Evolutionary conservation across 352 stramenopile species (phyloP), one percentile per base, ranked within the genome.

Genomic region (Globisporangium spiculum): DNA sequence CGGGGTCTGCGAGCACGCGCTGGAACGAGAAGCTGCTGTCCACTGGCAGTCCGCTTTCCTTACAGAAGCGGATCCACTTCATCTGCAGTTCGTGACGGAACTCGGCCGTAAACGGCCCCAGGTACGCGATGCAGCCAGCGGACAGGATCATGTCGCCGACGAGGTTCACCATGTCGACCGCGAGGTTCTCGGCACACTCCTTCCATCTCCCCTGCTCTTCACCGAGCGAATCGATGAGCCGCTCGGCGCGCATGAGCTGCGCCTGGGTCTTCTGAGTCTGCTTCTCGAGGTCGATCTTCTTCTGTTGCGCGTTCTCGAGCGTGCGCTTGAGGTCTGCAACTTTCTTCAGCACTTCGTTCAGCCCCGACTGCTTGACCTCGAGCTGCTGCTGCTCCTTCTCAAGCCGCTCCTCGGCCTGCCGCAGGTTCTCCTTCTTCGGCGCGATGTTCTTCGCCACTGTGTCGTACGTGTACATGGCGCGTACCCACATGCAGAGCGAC

Each of bases 381-480:
- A 98, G 83, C 55, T 93, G 89, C 34, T 78, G 76, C 69, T 97
- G 90, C 60, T 98, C 94, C 2, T 84, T 75, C 34, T 84, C 87
- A 0, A 98, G 85, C 1, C 92, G 83, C n/a, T 90, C 75, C 65
- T 98, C 91, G 0, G 94, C 94, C 18, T 83, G 76, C 36, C 89
- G 88, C 1, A 98, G 79, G 27, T 95, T 94, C 64, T 95, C 88
- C 63, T 97, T 96, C 74, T 98, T 98, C 0, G 94, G 94, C 12
- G 77, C 94, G 72, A 98, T 97, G 67, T 92, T 96, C 70, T 97
- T 98, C 27, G 91, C 93, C 32, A 98, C 93, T 3, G 83, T 86
- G 71, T 98, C 92, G 77, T 98, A 98, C 26, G 90, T 97, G 68
- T 97, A 94, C 88, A 98, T 98, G 5, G 93, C 94, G 18, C 91